A percentile compares a stretch with the other conserved stretches of the same genome.
These are phyloP conservation scores for Pestalotiopsis sp. DNA, from an alignment of 2,329 filamentous ascomycete species.

Conservation along the genomic window DNA sequence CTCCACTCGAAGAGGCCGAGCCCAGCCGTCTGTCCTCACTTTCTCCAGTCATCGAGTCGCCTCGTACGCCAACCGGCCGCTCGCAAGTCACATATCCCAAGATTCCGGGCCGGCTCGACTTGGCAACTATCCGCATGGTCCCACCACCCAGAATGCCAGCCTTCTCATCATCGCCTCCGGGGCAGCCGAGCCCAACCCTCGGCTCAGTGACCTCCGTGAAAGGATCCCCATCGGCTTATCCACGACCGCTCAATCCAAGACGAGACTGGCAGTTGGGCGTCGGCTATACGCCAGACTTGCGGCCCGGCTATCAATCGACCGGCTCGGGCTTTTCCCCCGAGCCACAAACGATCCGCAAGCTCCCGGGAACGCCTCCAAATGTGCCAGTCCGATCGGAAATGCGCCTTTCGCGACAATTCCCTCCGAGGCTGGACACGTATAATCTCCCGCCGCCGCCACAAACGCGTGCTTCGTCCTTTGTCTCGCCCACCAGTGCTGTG, in stretches of 20 bases:
- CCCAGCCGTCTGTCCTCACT: slow-evolving; percentile 35
- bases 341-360: slow-evolving; percentile 19
- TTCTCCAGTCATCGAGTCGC: slow-evolving; percentile 53
- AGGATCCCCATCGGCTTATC: slow-evolving; percentile 25
- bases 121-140: slow-evolving; percentile 28
- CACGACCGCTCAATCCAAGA: slow-evolving; percentile 24
- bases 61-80: slow-evolving; percentile 31
- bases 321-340: slow-evolving; percentile 29
- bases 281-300: neutral
- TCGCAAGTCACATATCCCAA: slow-evolving; percentile 34
- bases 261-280: slow-evolving; percentile 9
- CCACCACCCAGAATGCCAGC: slow-evolving; percentile 36
- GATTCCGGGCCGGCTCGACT: slow-evolving; percentile 27
- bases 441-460: slow-evolving; percentile 9
- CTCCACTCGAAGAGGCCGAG: slow-evolving; percentile 32
- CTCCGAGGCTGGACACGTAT: slow-evolving; percentile 14
- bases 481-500: slow-evolving; percentile 26
- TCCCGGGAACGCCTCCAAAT: slow-evolving; percentile 21
- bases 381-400: slow-evolving; percentile 11
- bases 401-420: slow-evolving; percentile 10
- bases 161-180: slow-evolving; percentile 33
- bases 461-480: slow-evolving; percentile 21
- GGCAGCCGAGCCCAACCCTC: slow-evolving; percentile 45
- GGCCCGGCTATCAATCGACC: slow-evolving; percentile 14
- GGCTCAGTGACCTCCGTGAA: slow-evolving; percentile 30